Base-by-base conservation (phyloP, 2,329 filamentous ascomycete genomes). In the Nakataea oryzae region DNA sequence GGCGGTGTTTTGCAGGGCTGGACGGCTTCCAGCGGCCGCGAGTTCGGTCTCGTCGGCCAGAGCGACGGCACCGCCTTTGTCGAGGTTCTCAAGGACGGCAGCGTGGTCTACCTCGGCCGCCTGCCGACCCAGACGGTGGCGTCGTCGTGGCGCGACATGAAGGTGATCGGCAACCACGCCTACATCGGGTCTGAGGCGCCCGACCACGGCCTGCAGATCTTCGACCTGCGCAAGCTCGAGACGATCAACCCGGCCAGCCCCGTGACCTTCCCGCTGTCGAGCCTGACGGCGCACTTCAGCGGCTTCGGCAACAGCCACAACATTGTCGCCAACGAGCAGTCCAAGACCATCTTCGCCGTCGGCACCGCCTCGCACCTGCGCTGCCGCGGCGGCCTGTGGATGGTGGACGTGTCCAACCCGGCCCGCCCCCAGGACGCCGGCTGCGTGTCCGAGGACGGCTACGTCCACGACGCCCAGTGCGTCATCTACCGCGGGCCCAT, bases 401-500 rank as follows among this genome's bases (percentile, higher is more conserved):
- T 84, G 74, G 80, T 86, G 65, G 80, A 86, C 69, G 74, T 86
- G 34, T 75, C 75, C 5, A 77, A 85, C 65, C 76, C 81, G 17
- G 71, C 77, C 5, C 82, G 82, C 63, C 79, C 82, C 1, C 34
- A 78, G 73, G 14, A 78, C 74, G 27, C 78, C 81, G 12, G 83
- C 82, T 58, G 85, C 67, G 79, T 79, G 8, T 74, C 77, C 27
- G 68, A 76, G 27, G 83, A 85, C 68, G 83, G 82, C 56, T 86
- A 86, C 68, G 82, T 85, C 21, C 83, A 86, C 69, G 83, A 86
- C 66, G 83, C 83, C 2, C 82, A 86, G 71, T 86, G 83, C 68
- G 72, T 86, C 54, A 74, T 77, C 61, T 81, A 81, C 69, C 75
- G 74, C 8, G 81, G 82, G 0, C 81, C 81, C 0, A 78, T 83